These are phyloP conservation scores for Globisporangium acanthophoron DNA, from an alignment of 352 stramenopile species.

Conservation along the genomic window DNA sequence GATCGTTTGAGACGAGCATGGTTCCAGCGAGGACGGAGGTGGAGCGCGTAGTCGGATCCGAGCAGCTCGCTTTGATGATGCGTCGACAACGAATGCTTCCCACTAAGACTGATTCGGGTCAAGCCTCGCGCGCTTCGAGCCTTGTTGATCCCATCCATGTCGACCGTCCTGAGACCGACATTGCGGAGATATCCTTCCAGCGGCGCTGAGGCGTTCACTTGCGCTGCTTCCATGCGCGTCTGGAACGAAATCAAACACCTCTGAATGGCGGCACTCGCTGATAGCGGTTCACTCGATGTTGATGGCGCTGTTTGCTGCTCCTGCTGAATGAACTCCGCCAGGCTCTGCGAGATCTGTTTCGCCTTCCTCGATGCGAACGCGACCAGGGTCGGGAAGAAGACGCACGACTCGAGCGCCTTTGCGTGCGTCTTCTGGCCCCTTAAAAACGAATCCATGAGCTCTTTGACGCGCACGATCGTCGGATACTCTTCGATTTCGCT, in stretches of 20 bases:
- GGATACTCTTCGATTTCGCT: constrained; percentile 11
- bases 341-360: constrained; percentile 10
- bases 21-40: constrained; percentile 13
- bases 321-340: constrained; percentile 1
- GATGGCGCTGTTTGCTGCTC: neutral
- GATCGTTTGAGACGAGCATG: constrained; percentile 3
- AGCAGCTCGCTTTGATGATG: constrained; percentile 13
- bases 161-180: constrained; percentile 9
- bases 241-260: neutral
- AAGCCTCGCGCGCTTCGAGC: constrained; percentile 5
- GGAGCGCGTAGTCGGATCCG: constrained; percentile 10
- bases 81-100: constrained; percentile 8
- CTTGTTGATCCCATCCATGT: constrained; percentile 19
- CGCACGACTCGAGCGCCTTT: constrained; percentile 11
- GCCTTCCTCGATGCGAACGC: constrained; percentile 10
- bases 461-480: constrained; percentile 4
- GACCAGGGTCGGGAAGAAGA: constrained; percentile 9
- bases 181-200: constrained; percentile 14
- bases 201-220: constrained; percentile 1
- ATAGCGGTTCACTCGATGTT: neutral
- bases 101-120: constrained; percentile 10
- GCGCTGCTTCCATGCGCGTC: neutral
- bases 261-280: neutral
- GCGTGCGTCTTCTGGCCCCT: constrained; percentile 5
- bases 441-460: constrained; percentile 8